Conservation (phyloP, 2,329 filamentous ascomycete species). For the Fusarium proliferatum region DNA sequence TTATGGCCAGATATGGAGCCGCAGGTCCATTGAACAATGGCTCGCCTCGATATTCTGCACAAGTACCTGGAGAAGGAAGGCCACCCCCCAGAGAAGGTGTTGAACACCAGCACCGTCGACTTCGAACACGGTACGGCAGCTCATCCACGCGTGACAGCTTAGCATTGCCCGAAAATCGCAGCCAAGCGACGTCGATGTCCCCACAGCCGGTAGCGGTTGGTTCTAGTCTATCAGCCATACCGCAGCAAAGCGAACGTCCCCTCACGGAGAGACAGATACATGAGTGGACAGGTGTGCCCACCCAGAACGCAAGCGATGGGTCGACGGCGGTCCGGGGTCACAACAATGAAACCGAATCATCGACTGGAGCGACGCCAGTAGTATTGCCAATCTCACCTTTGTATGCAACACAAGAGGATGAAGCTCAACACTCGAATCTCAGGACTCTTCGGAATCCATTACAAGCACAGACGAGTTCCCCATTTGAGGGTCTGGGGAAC, state of each 20-base stretch:
- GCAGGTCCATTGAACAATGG: slow-evolving; percentile 27
- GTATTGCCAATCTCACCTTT: slow-evolving; percentile 28
- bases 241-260: slow-evolving; percentile 12
- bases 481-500: slow-evolving; percentile 8
- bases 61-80: slow-evolving; percentile 38
- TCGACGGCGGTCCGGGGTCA: slow-evolving; percentile 3
- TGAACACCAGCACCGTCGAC: slow-evolving; percentile 47
- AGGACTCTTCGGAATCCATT: slow-evolving; percentile 25
- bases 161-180: slow-evolving; percentile 5
- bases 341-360: neutral
- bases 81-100: slow-evolving; percentile 44
- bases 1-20: slow-evolving; percentile 24
- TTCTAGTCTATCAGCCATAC: slow-evolving; percentile 9
- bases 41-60: slow-evolving; percentile 20
- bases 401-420: slow-evolving; percentile 11
- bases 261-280: slow-evolving; percentile 4
- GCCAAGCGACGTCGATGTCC: neutral
- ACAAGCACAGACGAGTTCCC: slow-evolving; percentile 8
- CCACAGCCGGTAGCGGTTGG: slow-evolving; percentile 3
- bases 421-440: slow-evolving; percentile 2
- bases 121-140: slow-evolving; percentile 43
- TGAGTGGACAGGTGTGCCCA: slow-evolving; percentile 4
- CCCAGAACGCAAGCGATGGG: neutral
- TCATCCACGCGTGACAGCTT: slow-evolving; percentile 11
- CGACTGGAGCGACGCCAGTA: slow-evolving; percentile 12